A percentile compares a stretch with the other conserved stretches of the same genome.
These are phyloP conservation scores for Fusarium torreyae DNA, from an alignment of 2,329 filamentous ascomycete species.

Conservation along the genomic window DNA sequence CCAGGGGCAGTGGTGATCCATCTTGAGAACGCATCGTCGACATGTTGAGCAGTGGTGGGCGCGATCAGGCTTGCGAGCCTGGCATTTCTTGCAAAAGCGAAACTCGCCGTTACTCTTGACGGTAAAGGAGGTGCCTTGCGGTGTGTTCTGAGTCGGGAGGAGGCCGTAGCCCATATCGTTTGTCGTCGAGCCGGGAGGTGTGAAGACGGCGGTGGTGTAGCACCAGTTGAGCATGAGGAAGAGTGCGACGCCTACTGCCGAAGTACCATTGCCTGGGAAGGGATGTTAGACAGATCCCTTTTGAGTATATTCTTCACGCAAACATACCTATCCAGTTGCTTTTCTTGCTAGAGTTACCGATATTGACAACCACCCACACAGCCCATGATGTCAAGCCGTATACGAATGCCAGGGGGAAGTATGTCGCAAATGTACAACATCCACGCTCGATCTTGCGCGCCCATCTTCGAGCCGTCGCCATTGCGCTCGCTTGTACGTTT, in stretches of 20 bases:
- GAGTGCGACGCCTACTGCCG: conserved; percentile 76
- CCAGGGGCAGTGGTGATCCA: conserved; percentile 99
- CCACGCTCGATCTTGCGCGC: conserved; percentile 82
- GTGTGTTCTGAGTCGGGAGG: conserved; percentile 79
- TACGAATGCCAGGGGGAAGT: conserved; percentile 90
- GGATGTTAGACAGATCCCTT: conserved; percentile 1
- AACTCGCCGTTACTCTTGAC: conserved; percentile 91
- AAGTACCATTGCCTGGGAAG: conserved; percentile 66
- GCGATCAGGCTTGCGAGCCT: conserved; percentile 93
- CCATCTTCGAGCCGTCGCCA: conserved; percentile 71
- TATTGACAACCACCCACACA: conserved; percentile 85
- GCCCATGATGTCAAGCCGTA: conserved; percentile 95
- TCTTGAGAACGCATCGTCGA: conserved; percentile 94
- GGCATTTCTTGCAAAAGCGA: conserved; percentile 98
- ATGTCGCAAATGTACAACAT: conserved; percentile 84
- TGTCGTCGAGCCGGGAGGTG: conserved; percentile 82
- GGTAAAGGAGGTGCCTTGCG: conserved; percentile 80
- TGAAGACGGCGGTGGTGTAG: conserved; percentile 95
- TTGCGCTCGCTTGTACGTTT: conserved; percentile 21
- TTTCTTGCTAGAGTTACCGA: conserved; percentile 72
- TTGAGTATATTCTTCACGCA: not conserved
- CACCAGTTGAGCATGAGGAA: conserved; percentile 87
- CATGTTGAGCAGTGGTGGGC: conserved; percentile 98
- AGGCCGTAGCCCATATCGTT: conserved; percentile 81
- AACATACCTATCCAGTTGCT: conserved; percentile 71